Evolutionary conservation across 495 filamentous ascomycete genomes (phyloP), one percentile per base, ranked within the genome.

Genomic region (Lophiostoma macrostomum): DNA sequence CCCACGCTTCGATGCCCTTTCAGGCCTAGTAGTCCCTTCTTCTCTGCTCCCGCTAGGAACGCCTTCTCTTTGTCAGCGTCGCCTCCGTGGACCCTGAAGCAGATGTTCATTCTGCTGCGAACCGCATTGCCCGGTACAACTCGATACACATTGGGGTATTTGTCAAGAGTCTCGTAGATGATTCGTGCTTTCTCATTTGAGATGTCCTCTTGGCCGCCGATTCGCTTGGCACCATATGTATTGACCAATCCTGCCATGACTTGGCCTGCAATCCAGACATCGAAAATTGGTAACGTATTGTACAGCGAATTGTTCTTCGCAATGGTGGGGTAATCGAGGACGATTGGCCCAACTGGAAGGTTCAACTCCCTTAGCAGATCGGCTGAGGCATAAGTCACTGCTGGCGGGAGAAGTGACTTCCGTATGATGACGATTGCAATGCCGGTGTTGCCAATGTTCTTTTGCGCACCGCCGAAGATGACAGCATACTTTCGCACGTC

Each of bases 261-360:
- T 61, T 87, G 79, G 23, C 88, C 86, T 18, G 89, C 88, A 48
- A 97, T 80, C 76, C 82, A 96, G 42, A 97, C 85, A 60, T 88
- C 88, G 69, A 96, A 95, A 61, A 97, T 96, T 54, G 87, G 88
- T 22, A 97, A 76, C 2, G 91, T 97, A 73, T 96, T 96, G 73
- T 96, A 95, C 44, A 97, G 75, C 56, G 83, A 88, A 73, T 90
- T 90, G 70, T 90, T 90, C 75, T 90, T 90, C 16, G 87, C 84
- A 30, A 87, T 80, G 0, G 78, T 85, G 38, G 85, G 78, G 68
- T 90, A 97, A 67, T 88, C 80, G 34, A 96, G 72, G 31, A 96
- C 79, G 6, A 88, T 77, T 1, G 86, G 86, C 1, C 84, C 83
- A 30, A 90, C 79, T 12, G 87, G 86, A 18, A 95, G 74, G 10